A percentile compares a stretch with the other conserved stretches of the same genome.
Conservation (phyloP, 108 stramenopile species). For the Skeletonema menzelii region DNA sequence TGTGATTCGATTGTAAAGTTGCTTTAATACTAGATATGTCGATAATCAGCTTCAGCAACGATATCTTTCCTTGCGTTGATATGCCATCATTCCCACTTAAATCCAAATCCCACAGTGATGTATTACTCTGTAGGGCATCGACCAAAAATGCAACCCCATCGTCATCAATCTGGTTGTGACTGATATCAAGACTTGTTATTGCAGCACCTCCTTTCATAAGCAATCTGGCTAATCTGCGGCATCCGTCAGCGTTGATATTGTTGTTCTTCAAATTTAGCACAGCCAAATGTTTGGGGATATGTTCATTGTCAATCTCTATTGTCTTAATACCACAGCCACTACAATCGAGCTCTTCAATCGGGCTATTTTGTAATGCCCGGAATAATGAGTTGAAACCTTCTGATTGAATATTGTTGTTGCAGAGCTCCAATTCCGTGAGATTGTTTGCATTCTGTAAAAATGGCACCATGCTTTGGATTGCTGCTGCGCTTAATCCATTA, state of each 20-base stretch:
- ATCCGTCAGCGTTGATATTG: no score
- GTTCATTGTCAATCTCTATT: not conserved
- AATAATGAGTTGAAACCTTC: not conserved
- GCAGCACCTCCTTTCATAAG: not conserved
- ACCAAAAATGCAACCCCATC: not conserved
- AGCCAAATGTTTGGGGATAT: no score
- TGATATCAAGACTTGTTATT: not conserved
- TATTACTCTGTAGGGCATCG: not conserved
- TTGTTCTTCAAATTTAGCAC: no score
- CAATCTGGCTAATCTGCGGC: no score
- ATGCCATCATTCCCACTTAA: not conserved
- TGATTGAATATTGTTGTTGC: not conserved
- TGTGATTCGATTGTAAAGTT: not conserved
- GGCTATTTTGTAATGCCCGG: not conserved
- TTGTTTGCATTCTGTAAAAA: not conserved
- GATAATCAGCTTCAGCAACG: no score
- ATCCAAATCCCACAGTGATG: not conserved
- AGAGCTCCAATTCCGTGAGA: not conserved
- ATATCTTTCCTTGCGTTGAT: no score
- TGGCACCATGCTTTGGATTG: not conserved
- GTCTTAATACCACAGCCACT: not conserved
- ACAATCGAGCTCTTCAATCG: not conserved
- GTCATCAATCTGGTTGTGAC: not conserved
- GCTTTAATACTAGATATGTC: no score
- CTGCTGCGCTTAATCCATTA: no score